Evolutionary conservation across 2,329 filamentous ascomycete genomes (phyloP).

Genomic region (Seiridium cupressi): DNA sequence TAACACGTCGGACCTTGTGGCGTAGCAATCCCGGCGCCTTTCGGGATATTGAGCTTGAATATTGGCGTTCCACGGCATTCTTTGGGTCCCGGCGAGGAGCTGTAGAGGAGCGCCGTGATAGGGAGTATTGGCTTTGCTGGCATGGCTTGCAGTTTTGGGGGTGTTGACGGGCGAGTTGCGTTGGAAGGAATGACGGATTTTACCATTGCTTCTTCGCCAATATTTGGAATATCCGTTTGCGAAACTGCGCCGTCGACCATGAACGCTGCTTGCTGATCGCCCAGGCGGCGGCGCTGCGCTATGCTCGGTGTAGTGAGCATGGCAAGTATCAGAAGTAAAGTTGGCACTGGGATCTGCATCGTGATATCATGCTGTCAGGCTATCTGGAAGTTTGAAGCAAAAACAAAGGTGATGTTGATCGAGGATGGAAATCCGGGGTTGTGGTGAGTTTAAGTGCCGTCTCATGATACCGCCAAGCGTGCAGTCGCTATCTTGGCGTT

Average conservation of each 20-base stretch:
- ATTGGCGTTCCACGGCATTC: conserved; percentile 31
- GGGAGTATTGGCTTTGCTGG: conserved; percentile 34
- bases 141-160: conserved; percentile 25
- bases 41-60: conserved; percentile 23
- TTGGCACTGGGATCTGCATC: conserved; percentile 8
- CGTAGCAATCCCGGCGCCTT: conserved; percentile 13
- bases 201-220: conserved; percentile 17
- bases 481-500: conserved; percentile 22
- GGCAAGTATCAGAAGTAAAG: not conserved
- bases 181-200: conserved; percentile 13
- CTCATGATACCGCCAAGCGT: conserved; percentile 10
- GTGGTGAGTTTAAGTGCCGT: conserved; percentile 10
- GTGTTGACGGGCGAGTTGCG: conserved; percentile 9
- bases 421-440: not conserved
- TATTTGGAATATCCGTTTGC: conserved; percentile 10
- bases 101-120: conserved; percentile 45
- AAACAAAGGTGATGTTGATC: conserved; percentile 2
- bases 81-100: conserved; percentile 31
- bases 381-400: not conserved
- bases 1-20: conserved; percentile 29
- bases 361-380: not conserved
- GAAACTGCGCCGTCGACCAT: conserved; percentile 14
- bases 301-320: not conserved
- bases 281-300: conserved; percentile 7
- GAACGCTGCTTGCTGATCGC: conserved; percentile 6